Evolutionary conservation across 2,329 filamentous ascomycete genomes (phyloP).

Genomic region (Aureobasidium sp.): DNA sequence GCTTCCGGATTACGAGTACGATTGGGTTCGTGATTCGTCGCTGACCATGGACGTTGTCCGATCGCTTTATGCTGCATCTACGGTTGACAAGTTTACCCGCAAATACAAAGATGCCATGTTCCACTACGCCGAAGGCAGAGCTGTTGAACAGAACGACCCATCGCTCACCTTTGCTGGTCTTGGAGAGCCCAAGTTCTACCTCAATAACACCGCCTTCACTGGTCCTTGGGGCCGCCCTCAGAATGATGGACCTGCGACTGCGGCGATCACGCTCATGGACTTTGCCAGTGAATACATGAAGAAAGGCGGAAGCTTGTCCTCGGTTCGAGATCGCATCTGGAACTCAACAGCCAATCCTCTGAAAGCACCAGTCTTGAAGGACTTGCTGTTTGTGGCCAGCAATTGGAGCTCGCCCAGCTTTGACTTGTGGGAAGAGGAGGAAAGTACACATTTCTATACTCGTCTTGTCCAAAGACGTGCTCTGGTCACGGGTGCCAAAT

Average conservation of each 20-base stretch:
- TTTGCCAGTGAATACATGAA: conserved; percentile 23
- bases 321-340: conserved; percentile 23
- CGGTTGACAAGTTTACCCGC: conserved; percentile 15
- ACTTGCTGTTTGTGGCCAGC: conserved; percentile 25
- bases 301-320: conserved; percentile 19
- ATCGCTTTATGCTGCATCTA: conserved; percentile 20
- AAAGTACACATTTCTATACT: conserved; percentile 23
- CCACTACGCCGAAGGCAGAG: conserved; percentile 21
- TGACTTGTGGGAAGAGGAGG: conserved; percentile 27
- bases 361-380: conserved; percentile 21
- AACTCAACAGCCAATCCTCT: conserved; percentile 20
- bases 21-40: conserved; percentile 25
- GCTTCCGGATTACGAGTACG: conserved; percentile 25
- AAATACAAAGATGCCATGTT: conserved; percentile 21
- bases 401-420: conserved; percentile 23
- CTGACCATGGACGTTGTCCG: conserved; percentile 25
- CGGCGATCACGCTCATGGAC: conserved; percentile 24
- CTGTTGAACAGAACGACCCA: conserved; percentile 25
- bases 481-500: conserved; percentile 20
- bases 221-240: conserved; percentile 27
- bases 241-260: conserved; percentile 25
- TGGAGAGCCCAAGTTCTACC: conserved; percentile 26
- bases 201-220: conserved; percentile 24
- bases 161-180: conserved; percentile 22
- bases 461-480: conserved; percentile 24